Base-by-base conservation (phyloP, 345 rosid genomes). In the Geranium brycei region DNA sequence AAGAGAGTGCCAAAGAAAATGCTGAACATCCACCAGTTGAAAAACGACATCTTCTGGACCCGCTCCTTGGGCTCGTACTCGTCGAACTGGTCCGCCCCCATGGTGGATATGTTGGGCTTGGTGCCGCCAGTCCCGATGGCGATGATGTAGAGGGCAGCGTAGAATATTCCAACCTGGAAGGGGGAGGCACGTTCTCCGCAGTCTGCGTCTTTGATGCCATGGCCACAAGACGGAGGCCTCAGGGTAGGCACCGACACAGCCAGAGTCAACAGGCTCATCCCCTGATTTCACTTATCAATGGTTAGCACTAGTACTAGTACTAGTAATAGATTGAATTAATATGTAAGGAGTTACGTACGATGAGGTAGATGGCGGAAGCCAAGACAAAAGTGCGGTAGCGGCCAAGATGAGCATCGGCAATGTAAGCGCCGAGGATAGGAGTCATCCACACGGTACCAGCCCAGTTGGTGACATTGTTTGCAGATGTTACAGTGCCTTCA, bases 381-480 rank as follows among this genome's bases (percentile, higher is more conserved):
- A 59, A 14, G 66, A 82, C 1, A 53, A 83, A 83, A 55, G 92
- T 86, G 84, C 87, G 62, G 75, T 63, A 86, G 3, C 89, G 79
- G 1, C 91, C 91, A 0, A 85, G 79, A 71, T 68, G 68, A 58
- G 91, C 82, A 58, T 88, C 95, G 0, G 91, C 89, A 12, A 83
- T 51, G 55, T 82, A 85, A 64, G 91, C 86, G 10, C 91, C 82
- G 0, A 86, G 30, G 10, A 84, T 64, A 2, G 95, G 89, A 0
- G 81, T 62, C 77, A 88, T 72, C 86, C 85, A 85, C 0, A 76
- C 79, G 0, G 91, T 80, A 0, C 91, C 95, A 31, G 17, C 69
- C 86, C 84, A 88, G 74, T 79, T 80, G 64, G 82, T 88, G 63
- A 83, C 95, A 58, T 75, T 85, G 68, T 82, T 88, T 8, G 89